Evolutionary conservation across 192 early-diverging fungal genomes (phyloP).

Genomic region (Linnemannia hyalina): DNA sequence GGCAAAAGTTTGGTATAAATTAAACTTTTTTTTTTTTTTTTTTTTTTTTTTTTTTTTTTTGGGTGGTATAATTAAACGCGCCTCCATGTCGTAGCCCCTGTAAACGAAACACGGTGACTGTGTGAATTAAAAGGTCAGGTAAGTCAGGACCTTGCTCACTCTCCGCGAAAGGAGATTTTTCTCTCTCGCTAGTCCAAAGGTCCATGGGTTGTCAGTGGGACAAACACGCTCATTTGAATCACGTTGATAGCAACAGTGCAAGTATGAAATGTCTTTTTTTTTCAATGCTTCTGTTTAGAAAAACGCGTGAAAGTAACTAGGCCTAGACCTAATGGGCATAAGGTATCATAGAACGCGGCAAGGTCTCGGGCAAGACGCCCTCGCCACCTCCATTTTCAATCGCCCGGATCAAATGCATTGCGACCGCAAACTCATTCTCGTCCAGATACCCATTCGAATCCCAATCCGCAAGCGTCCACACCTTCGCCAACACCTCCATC

Average conservation of each 20-base stretch:
- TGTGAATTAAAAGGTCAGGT: too few relatives aligned
- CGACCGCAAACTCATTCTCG: slow-evolving; percentile 85
- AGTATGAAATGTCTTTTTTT: not conserved
- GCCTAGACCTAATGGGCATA: not conserved
- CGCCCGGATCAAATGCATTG: slow-evolving; percentile 77
- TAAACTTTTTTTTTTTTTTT: too few relatives aligned
- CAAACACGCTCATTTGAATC: not conserved
- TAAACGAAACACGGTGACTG: too few relatives aligned
- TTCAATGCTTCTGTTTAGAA: not conserved
- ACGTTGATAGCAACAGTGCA: not conserved
- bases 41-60: too few relatives aligned
- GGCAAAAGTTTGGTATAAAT: too few relatives aligned
- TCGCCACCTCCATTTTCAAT: slow-evolving; percentile 62
- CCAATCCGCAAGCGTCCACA: slow-evolving; percentile 87
- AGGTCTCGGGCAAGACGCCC: slow-evolving; percentile 55
- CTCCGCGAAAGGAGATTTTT: not conserved
- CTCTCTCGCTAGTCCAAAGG: too few relatives aligned
- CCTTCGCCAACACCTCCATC: slow-evolving; percentile 72
- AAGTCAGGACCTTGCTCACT: not conserved
- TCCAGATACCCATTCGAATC: slow-evolving; percentile 86
- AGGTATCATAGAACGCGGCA: slow-evolving; percentile 63
- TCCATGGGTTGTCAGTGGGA: too few relatives aligned
- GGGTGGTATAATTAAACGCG: not conserved
- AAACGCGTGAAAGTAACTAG: not conserved
- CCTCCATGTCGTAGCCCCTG: not conserved